phyloP scores from a whole-genome alignment of 768 basidiomycete genomes.

The Tylopilus felleus region DNA sequence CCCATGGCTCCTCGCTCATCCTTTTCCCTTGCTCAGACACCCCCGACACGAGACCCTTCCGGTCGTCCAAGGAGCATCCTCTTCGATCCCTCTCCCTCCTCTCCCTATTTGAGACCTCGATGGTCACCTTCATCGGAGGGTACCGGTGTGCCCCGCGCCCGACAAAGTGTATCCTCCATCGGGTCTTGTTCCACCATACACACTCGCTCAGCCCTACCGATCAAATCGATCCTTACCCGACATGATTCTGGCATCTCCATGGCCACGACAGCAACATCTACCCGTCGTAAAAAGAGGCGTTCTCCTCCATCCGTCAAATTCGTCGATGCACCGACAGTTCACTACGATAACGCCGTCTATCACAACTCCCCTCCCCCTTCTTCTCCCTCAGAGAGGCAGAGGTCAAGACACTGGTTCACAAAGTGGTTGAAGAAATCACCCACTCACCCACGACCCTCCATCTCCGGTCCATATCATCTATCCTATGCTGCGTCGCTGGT shows the following conservation, averaged over 20 bases:
- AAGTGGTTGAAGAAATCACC: conserved; percentile 27
- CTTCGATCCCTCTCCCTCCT: conserved; percentile 22
- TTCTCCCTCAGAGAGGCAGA: conserved; percentile 9
- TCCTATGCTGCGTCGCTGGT: conserved; percentile 32
- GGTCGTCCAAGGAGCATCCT: conserved; percentile 24
- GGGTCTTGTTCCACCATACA: conserved; percentile 31
- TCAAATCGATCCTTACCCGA: conserved; percentile 59
- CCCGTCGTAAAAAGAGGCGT: conserved; percentile 30
- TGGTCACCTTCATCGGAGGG: conserved; percentile 19
- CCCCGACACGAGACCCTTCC: conserved; percentile 16
- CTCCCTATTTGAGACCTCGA: conserved; percentile 19
- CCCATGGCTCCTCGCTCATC: conserved; percentile 10
- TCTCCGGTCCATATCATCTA: conserved; percentile 32
- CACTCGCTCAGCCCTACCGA: conserved; percentile 19
- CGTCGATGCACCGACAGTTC: conserved; percentile 59
- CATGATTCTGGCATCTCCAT: conserved; percentile 49
- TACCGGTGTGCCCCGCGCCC: conserved; percentile 20
- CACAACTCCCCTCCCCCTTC: conserved; percentile 11
- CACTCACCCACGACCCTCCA: conserved; percentile 24
- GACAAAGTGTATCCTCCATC: conserved; percentile 41
- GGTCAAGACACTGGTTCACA: conserved; percentile 22
- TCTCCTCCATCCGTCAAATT: conserved; percentile 60
- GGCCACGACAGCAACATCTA: conserved; percentile 26
- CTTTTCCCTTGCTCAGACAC: conserved; percentile 14
- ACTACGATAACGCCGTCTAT: conserved; percentile 36